phyloP scores from a whole-genome alignment of 768 basidiomycete species.

The Boletus sp. region DNA sequence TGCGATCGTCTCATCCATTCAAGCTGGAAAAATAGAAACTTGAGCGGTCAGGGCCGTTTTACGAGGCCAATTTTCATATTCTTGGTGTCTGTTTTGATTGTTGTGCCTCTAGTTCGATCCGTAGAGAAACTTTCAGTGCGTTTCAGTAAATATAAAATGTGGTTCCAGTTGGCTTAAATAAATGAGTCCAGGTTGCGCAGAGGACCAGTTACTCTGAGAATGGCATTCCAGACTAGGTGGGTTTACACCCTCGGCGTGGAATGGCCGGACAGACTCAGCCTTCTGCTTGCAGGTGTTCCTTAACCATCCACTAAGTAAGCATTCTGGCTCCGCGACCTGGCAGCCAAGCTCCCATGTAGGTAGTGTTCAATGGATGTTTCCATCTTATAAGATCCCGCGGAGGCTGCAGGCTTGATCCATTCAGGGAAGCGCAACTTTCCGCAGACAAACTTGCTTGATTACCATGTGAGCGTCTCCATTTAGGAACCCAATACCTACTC shows the following conservation, averaged over 20 bases:
- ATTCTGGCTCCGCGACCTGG: conserved; percentile 48
- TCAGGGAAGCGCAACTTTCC: conserved; percentile 48
- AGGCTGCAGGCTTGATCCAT: conserved; percentile 31
- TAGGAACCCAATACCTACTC: neutral
- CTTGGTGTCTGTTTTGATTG: too few relatives aligned
- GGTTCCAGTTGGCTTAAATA: neutral
- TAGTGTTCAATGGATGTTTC: neutral
- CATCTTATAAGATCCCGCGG: neutral
- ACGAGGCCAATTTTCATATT: too few relatives aligned
- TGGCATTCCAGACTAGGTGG: conserved; percentile 39
- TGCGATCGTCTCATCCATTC: too few relatives aligned
- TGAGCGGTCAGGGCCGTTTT: too few relatives aligned
- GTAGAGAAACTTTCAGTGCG: conserved; percentile 28
- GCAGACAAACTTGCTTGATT: conserved; percentile 49
- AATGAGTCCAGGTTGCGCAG: conserved; percentile 34
- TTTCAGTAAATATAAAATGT: conserved; percentile 17
- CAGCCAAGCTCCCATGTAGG: conserved; percentile 47
- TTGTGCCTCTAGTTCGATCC: too few relatives aligned
- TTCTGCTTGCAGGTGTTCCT: conserved; percentile 29
- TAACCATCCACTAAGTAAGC: conserved; percentile 49
- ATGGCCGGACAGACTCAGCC: neutral
- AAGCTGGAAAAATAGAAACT: too few relatives aligned
- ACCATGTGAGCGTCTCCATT: conserved; percentile 21
- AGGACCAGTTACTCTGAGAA: too few relatives aligned
- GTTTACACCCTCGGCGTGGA: conserved; percentile 13